Evolutionary conservation across 2,329 filamentous ascomycete genomes (phyloP).

Genomic region (Ceratocystis cacaofunesta): DNA sequence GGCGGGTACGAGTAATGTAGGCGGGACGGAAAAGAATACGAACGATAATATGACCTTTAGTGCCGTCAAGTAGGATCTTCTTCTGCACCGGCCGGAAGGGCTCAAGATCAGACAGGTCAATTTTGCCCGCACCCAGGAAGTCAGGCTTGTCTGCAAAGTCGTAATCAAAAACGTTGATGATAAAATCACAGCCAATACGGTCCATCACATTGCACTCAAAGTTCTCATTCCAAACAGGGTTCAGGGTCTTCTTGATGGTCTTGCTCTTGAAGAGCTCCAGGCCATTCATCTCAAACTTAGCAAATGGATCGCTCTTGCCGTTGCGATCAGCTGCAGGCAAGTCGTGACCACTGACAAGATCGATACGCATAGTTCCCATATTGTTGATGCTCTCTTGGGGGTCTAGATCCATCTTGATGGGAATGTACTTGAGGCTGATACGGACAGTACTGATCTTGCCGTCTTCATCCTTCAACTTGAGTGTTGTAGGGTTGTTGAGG

Average conservation of each 20-base stretch:
- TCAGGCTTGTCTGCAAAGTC: constrained; percentile 94
- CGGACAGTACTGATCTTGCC: constrained; percentile 66
- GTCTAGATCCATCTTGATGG: constrained; percentile 84
- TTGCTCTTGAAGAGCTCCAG: constrained; percentile 91
- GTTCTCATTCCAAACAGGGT: constrained; percentile 90
- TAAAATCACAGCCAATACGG: constrained; percentile 70
- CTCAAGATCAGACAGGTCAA: constrained; percentile 66
- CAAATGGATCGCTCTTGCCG: constrained; percentile 93
- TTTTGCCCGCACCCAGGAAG: constrained; percentile 60
- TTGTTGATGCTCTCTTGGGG: constrained; percentile 98
- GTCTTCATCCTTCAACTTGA: constrained; percentile 65
- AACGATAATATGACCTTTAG: constrained; percentile 69
- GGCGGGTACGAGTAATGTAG: constrained; percentile 72
- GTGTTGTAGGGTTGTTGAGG: constrained; percentile 74
- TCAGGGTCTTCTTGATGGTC: constrained; percentile 88
- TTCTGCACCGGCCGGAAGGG: constrained; percentile 72
- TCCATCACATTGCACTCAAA: constrained; percentile 77
- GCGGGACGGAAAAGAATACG: constrained; percentile 84
- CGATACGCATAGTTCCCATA: constrained; percentile 88
- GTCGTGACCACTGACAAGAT: constrained; percentile 71
- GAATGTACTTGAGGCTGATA: constrained; percentile 87
- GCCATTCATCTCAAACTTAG: constrained; percentile 82
- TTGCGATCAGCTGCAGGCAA: constrained; percentile 92
- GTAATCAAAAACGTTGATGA: constrained; percentile 79
- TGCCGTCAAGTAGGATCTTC: constrained; percentile 64